Percentiles rank a stretch among this genome's conserved stretches.
These are phyloP conservation scores for Fusarium brevicatenulatum DNA, from an alignment of 2,329 filamentous ascomycete species.

Conservation along the genomic window DNA sequence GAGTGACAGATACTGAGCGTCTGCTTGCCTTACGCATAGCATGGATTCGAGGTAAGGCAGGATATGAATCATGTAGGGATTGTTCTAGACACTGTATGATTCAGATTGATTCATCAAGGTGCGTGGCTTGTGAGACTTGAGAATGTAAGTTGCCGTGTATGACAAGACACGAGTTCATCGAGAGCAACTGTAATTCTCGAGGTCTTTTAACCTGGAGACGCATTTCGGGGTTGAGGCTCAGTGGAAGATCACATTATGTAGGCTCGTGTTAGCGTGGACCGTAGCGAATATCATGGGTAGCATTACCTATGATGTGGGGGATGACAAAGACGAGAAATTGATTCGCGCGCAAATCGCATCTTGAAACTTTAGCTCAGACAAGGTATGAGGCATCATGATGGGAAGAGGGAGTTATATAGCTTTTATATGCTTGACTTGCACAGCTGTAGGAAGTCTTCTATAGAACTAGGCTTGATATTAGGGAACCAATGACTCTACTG, in stretches of 20 bases:
- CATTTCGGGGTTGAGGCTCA: neutral
- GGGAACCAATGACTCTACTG: neutral
- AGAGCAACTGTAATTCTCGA: neutral
- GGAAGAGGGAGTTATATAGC: neutral
- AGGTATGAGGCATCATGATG: constrained; percentile 7
- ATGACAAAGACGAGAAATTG: constrained; percentile 36
- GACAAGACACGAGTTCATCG: neutral
- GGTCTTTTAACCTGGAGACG: neutral
- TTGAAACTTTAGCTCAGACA: neutral
- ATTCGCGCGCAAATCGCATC: constrained; percentile 30
- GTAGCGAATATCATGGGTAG: neutral
- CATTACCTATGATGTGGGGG: neutral
- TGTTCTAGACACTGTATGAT: neutral
- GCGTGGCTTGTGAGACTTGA: neutral
- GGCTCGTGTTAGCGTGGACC: neutral
- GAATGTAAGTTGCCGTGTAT: constrained; percentile 6
- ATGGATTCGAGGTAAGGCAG: neutral
- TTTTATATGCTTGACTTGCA: neutral
- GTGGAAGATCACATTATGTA: neutral
- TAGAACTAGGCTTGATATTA: neutral
- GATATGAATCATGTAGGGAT: neutral
- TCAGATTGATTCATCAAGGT: constrained; percentile 1
- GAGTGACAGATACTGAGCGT: neutral
- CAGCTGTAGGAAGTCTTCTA: neutral
- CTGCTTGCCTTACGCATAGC: neutral